Conservation (phyloP, 2,329 filamentous ascomycete genomes). For the Cucurbitaria berberidis region DNA sequence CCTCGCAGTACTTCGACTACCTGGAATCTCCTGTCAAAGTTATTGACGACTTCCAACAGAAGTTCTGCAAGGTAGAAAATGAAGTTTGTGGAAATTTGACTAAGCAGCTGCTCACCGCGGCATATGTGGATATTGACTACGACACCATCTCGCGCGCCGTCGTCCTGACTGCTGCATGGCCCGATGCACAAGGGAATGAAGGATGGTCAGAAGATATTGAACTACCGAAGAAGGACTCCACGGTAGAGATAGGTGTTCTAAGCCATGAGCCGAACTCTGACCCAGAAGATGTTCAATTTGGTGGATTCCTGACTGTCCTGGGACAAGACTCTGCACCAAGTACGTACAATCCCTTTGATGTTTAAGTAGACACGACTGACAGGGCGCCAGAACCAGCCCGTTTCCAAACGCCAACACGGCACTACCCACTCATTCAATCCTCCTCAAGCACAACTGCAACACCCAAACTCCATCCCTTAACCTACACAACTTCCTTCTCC, state of each 20-base stretch:
- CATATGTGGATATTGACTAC: constrained; percentile 78
- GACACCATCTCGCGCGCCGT: constrained; percentile 71
- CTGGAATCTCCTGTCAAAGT: constrained; percentile 65
- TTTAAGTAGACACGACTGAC: constrained; percentile 1
- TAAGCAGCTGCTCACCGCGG: constrained; percentile 59
- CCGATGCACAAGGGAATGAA: constrained; percentile 22
- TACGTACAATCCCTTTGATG: constrained; percentile 38
- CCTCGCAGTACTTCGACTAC: constrained; percentile 73
- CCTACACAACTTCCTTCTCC: constrained; percentile 70
- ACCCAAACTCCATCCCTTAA: constrained; percentile 56
- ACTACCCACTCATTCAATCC: constrained; percentile 61
- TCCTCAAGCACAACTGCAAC: constrained; percentile 17
- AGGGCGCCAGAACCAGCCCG: constrained; percentile 67
- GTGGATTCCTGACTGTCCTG: constrained; percentile 78
- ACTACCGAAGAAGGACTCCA: constrained; percentile 49
- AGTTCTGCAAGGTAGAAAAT: constrained; percentile 55
- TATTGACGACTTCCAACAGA: constrained; percentile 58
- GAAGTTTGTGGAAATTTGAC: constrained; percentile 58
- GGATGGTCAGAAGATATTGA: constrained; percentile 57
- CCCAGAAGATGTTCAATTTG: constrained; percentile 76
- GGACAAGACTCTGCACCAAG: constrained; percentile 74
- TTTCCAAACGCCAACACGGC: constrained; percentile 86
- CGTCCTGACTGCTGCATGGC: constrained; percentile 70
- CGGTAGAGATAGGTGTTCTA: constrained; percentile 83
- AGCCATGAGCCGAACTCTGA: constrained; percentile 69